Percentiles rank a stretch among this genome's conserved stretches.
These are phyloP conservation scores for Pythium aquatile DNA, from an alignment of 352 stramenopile species.

Conservation along the genomic window DNA sequence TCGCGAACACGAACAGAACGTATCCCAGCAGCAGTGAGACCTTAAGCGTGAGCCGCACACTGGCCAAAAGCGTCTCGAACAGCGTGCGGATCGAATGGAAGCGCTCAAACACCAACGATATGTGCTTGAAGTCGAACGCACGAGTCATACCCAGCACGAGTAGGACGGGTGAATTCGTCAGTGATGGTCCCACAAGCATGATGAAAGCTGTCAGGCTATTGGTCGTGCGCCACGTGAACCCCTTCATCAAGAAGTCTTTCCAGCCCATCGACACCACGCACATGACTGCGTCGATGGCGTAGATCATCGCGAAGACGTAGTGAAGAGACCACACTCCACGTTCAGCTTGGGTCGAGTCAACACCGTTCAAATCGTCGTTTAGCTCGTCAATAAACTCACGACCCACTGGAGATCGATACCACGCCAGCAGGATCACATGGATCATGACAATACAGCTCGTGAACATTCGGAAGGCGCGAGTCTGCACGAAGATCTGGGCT, in stretches of 20 bases:
- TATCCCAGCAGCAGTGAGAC: conserved; percentile 81
- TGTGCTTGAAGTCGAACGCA: conserved; percentile 83
- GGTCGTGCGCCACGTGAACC: conserved; percentile 74
- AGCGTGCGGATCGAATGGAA: conserved; percentile 67
- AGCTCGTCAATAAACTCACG: conserved; percentile 33
- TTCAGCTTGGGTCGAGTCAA: conserved; percentile 23
- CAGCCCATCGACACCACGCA: conserved; percentile 72
- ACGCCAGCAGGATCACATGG: conserved; percentile 70
- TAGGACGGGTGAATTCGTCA: conserved; percentile 60
- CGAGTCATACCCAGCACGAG: conserved; percentile 76
- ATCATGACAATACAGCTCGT: conserved; percentile 63
- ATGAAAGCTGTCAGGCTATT: conserved; percentile 75
- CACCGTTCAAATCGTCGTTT: conserved; percentile 28
- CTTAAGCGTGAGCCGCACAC: conserved; percentile 69
- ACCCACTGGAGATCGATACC: conserved; percentile 63
- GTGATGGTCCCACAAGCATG: conserved; percentile 65
- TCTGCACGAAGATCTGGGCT: conserved; percentile 66
- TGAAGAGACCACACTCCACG: conserved; percentile 69
- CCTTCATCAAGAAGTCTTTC: conserved; percentile 83
- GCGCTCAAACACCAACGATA: conserved; percentile 72
- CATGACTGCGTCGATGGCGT: conserved; percentile 68
- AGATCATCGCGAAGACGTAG: conserved; percentile 79
- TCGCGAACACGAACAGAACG: conserved; percentile 81
- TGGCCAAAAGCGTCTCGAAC: conserved; percentile 71
- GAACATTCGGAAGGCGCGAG: conserved; percentile 57